Evolutionary conservation across 1,284 basidiomycete species (phyloP).

Genomic region (Ustilago shanxiensis): DNA sequence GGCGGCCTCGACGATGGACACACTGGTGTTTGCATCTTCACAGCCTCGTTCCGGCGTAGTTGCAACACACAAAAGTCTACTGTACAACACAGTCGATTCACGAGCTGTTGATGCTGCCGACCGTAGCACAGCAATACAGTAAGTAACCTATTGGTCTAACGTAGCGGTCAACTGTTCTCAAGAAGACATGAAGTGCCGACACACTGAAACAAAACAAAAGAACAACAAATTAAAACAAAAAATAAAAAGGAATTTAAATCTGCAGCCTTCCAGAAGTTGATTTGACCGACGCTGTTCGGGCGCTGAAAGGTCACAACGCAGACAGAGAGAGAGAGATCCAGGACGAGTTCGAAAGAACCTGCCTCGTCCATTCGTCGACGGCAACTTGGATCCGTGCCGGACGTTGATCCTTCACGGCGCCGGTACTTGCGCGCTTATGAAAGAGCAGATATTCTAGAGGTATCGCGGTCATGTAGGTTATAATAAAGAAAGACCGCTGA

Average conservation of each 20-base stretch:
- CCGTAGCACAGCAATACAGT: background rate
- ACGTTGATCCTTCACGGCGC: too few species aligned
- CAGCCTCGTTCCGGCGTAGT: background rate
- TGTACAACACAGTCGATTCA: background rate
- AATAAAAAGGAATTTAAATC: background rate
- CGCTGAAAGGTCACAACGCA: background rate
- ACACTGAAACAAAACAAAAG: too few species aligned
- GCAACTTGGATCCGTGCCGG: constrained; percentile 17
- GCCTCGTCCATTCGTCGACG: constrained; percentile 35
- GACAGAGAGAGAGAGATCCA: background rate
- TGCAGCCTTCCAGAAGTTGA: background rate
- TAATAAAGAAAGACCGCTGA: background rate
- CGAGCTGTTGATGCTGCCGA: background rate
- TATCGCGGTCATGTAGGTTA: background rate
- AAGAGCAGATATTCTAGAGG: too few species aligned
- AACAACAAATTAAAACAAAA: background rate
- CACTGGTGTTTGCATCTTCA: background rate
- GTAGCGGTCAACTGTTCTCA: background rate
- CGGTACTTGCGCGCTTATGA: too few species aligned
- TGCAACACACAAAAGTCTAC: background rate
- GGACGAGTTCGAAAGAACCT: constrained; percentile 15
- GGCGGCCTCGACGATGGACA: background rate
- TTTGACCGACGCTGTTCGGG: background rate
- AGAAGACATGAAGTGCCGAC: background rate
- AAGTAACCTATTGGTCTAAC: too few species aligned